These are phyloP conservation scores for Dioscorea zingiberensis DNA, from an alignment of 106 monocot species.

Conservation along the genomic window DNA sequence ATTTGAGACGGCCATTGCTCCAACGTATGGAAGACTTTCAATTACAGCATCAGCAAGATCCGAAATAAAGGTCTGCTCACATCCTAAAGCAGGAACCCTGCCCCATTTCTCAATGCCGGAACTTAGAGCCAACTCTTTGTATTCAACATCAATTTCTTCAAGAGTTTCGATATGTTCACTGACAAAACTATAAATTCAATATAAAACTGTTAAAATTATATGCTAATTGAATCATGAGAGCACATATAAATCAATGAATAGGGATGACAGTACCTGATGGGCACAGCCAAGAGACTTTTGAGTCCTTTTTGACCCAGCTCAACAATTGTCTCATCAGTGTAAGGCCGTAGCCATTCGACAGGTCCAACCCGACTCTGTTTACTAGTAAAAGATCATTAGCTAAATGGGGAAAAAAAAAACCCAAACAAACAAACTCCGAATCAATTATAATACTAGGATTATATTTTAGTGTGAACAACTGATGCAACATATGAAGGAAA, in stretches of 20 bases:
- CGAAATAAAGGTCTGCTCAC: slow-evolving; percentile 84
- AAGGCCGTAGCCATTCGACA: slow-evolving; percentile 97
- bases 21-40: slow-evolving; percentile 97
- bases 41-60: slow-evolving; percentile 98
- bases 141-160: slow-evolving; percentile 99
- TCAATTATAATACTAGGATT: no score
- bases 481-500: no score
- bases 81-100: slow-evolving; percentile 95
- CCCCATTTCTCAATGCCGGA: slow-evolving; percentile 94
- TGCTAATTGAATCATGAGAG: neutral
- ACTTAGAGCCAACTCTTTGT: slow-evolving; percentile 83
- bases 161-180: slow-evolving; percentile 99
- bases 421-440: no score
- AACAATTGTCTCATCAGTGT: slow-evolving; percentile 91
- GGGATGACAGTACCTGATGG: slow-evolving; percentile 54
- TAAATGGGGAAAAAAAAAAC: no score
- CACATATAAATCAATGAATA: neutral
- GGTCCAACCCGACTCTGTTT: slow-evolving; percentile 94
- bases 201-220: neutral
- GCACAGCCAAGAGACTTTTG: slow-evolving; percentile 91
- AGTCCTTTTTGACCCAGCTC: slow-evolving; percentile 85
- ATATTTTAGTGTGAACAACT: no score
- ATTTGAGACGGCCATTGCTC: slow-evolving; percentile 97
- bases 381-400: slow-evolving; percentile 1
- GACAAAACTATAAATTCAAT: slow-evolving; percentile 66